Evolutionary conservation across 2,329 filamentous ascomycete species (phyloP).

Genomic region (Xenosphaeropsis pyriputrescens): DNA sequence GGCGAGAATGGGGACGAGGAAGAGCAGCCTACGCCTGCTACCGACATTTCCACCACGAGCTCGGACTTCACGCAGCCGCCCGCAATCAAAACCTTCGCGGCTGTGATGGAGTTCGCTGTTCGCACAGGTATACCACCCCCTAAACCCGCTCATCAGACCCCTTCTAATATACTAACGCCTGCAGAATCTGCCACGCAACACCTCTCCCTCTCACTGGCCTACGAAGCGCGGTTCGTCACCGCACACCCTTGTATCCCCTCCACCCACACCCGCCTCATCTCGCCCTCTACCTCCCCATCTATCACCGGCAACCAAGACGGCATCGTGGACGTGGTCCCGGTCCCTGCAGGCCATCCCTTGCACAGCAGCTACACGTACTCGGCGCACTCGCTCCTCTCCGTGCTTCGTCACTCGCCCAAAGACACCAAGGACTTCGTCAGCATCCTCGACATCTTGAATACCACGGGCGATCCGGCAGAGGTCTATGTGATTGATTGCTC

Average conservation of each 20-base stretch:
- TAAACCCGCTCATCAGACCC: neutral
- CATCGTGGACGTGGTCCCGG: too few species aligned
- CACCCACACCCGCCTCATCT: conserved; percentile 32
- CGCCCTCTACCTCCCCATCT: neutral
- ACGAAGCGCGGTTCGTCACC: conserved; percentile 51
- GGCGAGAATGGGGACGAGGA: neutral
- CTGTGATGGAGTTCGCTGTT: conserved; percentile 15
- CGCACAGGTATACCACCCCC: neutral
- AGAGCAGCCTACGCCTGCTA: neutral
- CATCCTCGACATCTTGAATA: neutral
- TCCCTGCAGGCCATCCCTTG: conserved; percentile 38
- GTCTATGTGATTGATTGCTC: too few species aligned
- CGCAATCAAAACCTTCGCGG: conserved; percentile 15
- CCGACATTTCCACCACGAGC: conserved; percentile 3
- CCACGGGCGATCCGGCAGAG: neutral
- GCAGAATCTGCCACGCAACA: neutral
- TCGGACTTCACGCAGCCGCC: conserved; percentile 4
- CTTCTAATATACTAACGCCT: neutral
- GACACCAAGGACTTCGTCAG: neutral
- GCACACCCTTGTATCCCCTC: conserved; percentile 49
- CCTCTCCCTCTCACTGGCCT: conserved; percentile 23
- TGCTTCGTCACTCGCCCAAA: conserved; percentile 11
- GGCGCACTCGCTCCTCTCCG: conserved; percentile 39
- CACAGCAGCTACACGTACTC: conserved; percentile 49
- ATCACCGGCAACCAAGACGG: neutral